Base-by-base conservation (phyloP, 2,329 filamentous ascomycete species). In the Meredithiella fracta region DNA sequence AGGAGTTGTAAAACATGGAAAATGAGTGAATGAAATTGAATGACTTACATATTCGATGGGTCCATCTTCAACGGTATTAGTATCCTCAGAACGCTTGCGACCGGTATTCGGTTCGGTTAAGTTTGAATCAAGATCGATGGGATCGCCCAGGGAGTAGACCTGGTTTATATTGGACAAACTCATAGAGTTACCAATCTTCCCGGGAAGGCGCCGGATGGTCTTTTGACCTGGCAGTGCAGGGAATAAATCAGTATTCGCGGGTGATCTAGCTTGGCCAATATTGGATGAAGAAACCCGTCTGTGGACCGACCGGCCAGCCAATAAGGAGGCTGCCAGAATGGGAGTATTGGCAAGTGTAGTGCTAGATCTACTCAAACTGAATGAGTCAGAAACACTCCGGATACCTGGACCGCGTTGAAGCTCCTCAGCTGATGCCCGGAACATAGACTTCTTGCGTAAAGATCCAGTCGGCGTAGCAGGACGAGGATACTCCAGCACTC, bases 21-120 rank as follows among this genome's bases (percentile, higher is more conserved):
- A 23, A 25, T 3, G 11, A 49, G 23, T 3, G 38, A 15, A 22
- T 49, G 25, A 49, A 20, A 20, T 49, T 34, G 8, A 1, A 25
- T 14, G 15, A 56, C 55, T 56, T 56, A 56, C 55, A 56, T 56
- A 56, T 20, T 56, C 50, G 34, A 38, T 6, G 22, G 51, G 29
- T 3, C 22, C 22, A 17, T 51, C 29, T 29, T 40, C 11, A 37
- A 49, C 44, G 20, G 44, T 8, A 26, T 47, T 23, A 8, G 55
- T 9, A 20, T 83, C 85, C 74, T 81, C 84, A 67, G 83, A 73
- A 68, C 86, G 86, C 71, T 80, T 82, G 72, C 88, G 89, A 73
- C 86, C 85, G 77, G 89, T 87, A 73, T 91, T 89, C 69, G 83
- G 85, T 11, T 52, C 29, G 31, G 55, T 38, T 14, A 34, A 37